Base-by-base conservation (phyloP, 371 early-diverging fungal species). In the Mortierella sp. region DNA sequence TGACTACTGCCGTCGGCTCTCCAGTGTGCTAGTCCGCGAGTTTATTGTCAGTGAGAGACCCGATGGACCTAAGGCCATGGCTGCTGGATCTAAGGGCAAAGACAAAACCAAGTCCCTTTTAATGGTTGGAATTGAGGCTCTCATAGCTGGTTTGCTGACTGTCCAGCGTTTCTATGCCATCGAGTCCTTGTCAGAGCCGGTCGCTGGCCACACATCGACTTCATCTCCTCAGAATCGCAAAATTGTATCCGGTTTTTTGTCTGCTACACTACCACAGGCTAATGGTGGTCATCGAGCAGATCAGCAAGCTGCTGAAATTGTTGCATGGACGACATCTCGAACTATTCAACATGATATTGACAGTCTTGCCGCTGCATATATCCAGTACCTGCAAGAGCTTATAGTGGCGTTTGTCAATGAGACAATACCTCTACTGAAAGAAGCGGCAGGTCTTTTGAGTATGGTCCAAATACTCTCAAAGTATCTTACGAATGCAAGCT, bases 51-150 rank as follows among this genome's bases (percentile, higher is more conserved):
- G 62, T n/a, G 68, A 66, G 23, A 43, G 66, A 22, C 70, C 64
- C 2, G 68, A 75, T 58, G 75, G 75, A 10, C 81, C 81, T 28
- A 74, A 70, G 61, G 71, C 75, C 9, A 29, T 80, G 45, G 81
- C 81, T 0, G 81, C 81, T 15, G 75, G 81, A 56, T 66, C 72
- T 66, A 80, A 71, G n/a, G 71, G 81, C 56, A 80, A 80, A 42
- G 75, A 80, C 61, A 80, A 75, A 61, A 75, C 64, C 49, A 80
- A 80, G 32, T 80, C 81, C 2, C 59, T 62, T 56, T 28, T 80
- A 23, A 80, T 80, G 81, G 59, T 75, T 22, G 81, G 81, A 31
- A 75, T 80, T 45, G 81, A 80, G 49, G 75, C 68, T 1, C 64
- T 80, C 42, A 75, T 67, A 53, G 66, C 81, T 37, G 81, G 75